Base-by-base conservation (phyloP, 139 green algal species). In the Asterochloris erici region DNA sequence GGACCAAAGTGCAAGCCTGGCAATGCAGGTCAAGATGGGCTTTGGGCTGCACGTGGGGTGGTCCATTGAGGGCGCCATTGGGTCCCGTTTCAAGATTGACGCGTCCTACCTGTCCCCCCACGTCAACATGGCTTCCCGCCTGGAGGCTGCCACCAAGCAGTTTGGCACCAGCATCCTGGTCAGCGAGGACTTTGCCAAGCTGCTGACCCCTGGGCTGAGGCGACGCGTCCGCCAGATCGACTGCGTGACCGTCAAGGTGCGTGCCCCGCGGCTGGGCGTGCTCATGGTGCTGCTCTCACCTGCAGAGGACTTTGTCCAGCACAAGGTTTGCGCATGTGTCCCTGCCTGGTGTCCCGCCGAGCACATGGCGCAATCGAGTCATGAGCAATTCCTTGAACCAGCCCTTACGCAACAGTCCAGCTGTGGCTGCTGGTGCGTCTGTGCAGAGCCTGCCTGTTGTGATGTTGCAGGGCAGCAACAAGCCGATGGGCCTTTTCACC, bases 101-200 rank as follows among this genome's bases (percentile, higher is more conserved):
- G 94, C 96, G 12, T 96, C 90, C 63, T 98, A 98, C 86, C 89
- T 99, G 61, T 98, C 93, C 4, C 96, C 96, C 61, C 97, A 98
- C 86, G 96, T 99, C 71, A 99, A 99, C 92, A 97, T 99, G 90
- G 95, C 96, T 10, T 93, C 91, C 14, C 88, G 96, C 14, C 91
- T 99, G 77, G 96, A 99, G 85, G 94, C 95, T 0, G 95, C 95
- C 79, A 98, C 95, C 28, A 99, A 98, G 89, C 95, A 98, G 92
- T 99, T 97, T 84, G 89, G 93, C 21, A 87, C 90, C 60, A 82
- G 89, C 63, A 85, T 99, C 60, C 91, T 99, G 74, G 83, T 98
- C 75, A 90, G 82, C 16, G 88, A 93, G 27, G 87, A 92, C 70
- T 98, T 99, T 81, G 92, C 93, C 23, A 77, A 86, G 78, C 78